These are phyloP conservation scores for Echria macrotheca DNA, from an alignment of 495 filamentous ascomycete species.

Conservation along the genomic window DNA sequence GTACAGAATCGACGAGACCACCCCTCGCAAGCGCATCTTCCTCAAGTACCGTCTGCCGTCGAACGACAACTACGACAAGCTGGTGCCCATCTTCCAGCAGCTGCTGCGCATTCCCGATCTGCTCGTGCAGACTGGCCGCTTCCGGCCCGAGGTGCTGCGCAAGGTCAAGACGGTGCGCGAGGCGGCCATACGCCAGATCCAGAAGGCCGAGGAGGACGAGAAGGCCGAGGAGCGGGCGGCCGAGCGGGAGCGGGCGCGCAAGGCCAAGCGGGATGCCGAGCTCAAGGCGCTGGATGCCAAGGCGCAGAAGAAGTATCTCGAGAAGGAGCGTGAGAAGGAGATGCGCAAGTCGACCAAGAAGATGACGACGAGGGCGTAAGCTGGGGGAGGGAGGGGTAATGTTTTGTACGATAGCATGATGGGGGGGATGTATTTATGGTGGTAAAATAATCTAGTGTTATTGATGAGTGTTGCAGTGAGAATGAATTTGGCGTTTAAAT, in stretches of 20 bases:
- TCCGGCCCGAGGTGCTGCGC: conserved; percentile 82
- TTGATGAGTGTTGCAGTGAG: too few relatives aligned
- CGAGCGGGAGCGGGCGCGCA: conserved; percentile 79
- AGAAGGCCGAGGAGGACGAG: conserved; percentile 80
- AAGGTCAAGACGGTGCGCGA: conserved; percentile 78
- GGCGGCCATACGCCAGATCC: conserved; percentile 72
- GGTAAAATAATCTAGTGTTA: too few relatives aligned
- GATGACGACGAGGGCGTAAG: conserved; percentile 48
- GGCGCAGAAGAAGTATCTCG: conserved; percentile 91
- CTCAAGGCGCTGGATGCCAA: conserved; percentile 81
- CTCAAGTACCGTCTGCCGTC: conserved; percentile 69
- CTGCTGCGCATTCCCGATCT: conserved; percentile 80
- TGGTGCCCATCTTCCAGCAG: conserved; percentile 70
- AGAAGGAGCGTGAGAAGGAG: conserved; percentile 83
- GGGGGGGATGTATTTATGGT: too few relatives aligned
- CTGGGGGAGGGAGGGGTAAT: too few relatives aligned
- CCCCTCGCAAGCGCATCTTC: conserved; percentile 79
- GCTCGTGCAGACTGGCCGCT: conserved; percentile 70
- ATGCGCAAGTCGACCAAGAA: conserved; percentile 68
- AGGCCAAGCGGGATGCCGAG: conserved; percentile 82
- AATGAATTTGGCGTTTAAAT: too few relatives aligned
- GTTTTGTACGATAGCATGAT: too few relatives aligned
- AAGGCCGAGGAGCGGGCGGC: conserved; percentile 82
- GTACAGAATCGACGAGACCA: conserved; percentile 75
- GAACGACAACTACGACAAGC: conserved; percentile 55